Evolutionary conservation across 1,284 basidiomycete species (phyloP).

Genomic region (Sporisorium exsertum): DNA sequence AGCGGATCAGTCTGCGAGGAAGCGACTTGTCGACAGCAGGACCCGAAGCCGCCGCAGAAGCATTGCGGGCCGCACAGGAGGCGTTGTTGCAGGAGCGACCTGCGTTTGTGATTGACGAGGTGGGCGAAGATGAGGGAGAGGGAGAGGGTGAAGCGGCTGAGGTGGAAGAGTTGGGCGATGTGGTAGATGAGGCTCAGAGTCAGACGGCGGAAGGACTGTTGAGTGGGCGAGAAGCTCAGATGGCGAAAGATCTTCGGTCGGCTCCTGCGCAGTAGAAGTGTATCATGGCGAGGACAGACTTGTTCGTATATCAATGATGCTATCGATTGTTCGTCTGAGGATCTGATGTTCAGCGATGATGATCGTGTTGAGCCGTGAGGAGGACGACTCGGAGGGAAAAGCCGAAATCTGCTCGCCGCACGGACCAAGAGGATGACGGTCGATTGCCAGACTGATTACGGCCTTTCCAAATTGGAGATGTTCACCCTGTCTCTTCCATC

Average conservation of each 20-base stretch:
- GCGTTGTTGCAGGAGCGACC: conserved; percentile 56
- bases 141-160: conserved; percentile 34
- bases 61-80: conserved; percentile 56
- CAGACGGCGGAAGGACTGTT: conserved; percentile 40
- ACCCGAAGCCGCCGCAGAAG: conserved; percentile 57
- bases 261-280: conserved; percentile 35
- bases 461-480: not conserved
- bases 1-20: conserved; percentile 48
- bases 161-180: conserved; percentile 41
- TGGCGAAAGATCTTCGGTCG: conserved; percentile 46
- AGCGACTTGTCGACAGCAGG: conserved; percentile 53
- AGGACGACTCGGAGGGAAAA: not conserved
- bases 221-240: conserved; percentile 42
- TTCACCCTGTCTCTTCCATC: not conserved
- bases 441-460: not conserved
- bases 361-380: not conserved
- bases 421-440: not conserved
- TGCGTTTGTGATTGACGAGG: conserved; percentile 63
- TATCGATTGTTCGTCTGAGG: no score
- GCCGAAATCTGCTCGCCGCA: not conserved
- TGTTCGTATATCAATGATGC: no score
- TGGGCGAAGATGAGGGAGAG: conserved; percentile 49
- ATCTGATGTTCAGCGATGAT: not conserved
- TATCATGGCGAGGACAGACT: no score
- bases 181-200: conserved; percentile 28